Conservation (phyloP, 139 green algal species). For the Chlamydomonas incerta region DNA sequence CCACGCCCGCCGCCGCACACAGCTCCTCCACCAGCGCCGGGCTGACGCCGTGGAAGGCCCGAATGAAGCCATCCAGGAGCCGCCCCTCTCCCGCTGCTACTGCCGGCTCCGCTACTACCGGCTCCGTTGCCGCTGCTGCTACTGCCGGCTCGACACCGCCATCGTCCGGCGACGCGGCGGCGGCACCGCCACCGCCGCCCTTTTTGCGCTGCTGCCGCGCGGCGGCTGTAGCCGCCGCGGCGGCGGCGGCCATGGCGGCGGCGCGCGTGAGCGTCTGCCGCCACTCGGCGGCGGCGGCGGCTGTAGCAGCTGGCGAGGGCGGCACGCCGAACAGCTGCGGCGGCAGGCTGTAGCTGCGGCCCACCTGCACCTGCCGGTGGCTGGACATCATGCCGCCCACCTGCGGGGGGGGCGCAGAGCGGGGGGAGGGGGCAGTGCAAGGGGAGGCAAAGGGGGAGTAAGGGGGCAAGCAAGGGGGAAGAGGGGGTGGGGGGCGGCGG, state of each 20-base stretch:
- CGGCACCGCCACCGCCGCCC: background rate
- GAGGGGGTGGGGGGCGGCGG: no score
- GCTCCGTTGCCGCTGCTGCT: background rate
- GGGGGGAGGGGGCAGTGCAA: background rate
- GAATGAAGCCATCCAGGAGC: conserved; percentile 48
- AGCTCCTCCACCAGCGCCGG: conserved; percentile 75
- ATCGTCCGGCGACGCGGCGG: background rate
- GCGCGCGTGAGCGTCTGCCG: conserved; percentile 55
- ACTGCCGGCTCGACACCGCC: background rate
- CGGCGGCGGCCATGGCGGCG: conserved; percentile 49
- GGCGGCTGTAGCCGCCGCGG: background rate
- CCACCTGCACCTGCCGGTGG: conserved; percentile 77
- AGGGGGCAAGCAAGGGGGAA: no score
- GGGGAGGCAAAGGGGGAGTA: background rate
- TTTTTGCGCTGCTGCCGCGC: conserved; percentile 10
- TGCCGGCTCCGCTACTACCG: background rate
- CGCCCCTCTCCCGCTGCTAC: background rate
- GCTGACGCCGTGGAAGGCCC: conserved; percentile 78
- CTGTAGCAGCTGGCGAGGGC: conserved; percentile 38
- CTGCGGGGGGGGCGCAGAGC: conserved; percentile 37
- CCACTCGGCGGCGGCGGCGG: conserved; percentile 40
- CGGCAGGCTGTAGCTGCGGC: conserved; percentile 72
- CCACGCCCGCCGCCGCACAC: conserved; percentile 35
- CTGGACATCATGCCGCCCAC: conserved; percentile 78
- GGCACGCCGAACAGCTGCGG: conserved; percentile 67